Evolutionary conservation across 2,329 filamentous ascomycete species (phyloP).

Genomic region (Trichophyton schoenleinii): DNA sequence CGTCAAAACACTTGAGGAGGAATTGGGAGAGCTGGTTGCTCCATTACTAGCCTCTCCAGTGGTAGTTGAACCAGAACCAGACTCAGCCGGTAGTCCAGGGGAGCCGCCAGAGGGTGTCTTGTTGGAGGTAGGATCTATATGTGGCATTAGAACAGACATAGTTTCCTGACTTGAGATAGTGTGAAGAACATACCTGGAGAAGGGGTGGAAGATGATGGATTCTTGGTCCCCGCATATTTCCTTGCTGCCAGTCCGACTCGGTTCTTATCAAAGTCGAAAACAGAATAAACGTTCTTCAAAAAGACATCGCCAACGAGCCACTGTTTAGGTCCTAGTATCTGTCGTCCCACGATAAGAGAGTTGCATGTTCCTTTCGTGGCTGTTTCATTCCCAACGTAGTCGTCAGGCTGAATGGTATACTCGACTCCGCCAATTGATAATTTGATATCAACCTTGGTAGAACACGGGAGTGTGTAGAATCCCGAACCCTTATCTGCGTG

Average conservation of each 20-base stretch:
- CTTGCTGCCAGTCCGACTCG: slow-evolving; percentile 22
- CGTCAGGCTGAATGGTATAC: slow-evolving; percentile 55
- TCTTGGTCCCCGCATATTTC: background rate
- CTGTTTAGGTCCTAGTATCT: slow-evolving; percentile 47
- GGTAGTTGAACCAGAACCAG: background rate
- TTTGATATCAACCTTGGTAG: slow-evolving; percentile 47
- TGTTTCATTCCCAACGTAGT: slow-evolving; percentile 48
- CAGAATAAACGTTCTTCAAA: slow-evolving; percentile 76
- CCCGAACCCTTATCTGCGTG: slow-evolving; percentile 37
- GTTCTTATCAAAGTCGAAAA: slow-evolving; percentile 61
- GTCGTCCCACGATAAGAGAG: slow-evolving; percentile 63
- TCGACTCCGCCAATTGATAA: slow-evolving; percentile 56
- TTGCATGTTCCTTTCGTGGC: slow-evolving; percentile 31
- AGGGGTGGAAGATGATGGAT: background rate
- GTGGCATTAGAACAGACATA: background rate
- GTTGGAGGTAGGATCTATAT: background rate
- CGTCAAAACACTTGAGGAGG: background rate
- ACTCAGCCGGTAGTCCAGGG: background rate
- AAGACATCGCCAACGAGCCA: slow-evolving; percentile 84
- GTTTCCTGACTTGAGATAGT: background rate
- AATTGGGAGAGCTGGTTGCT: background rate
- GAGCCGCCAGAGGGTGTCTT: background rate
- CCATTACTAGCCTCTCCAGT: background rate
- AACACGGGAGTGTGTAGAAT: slow-evolving; percentile 62
- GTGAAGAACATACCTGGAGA: background rate